Percentiles rank a stretch among this genome's conserved stretches.
Conservation (phyloP, 148 eudicot species). For the Selenicereus undatus region DNA sequence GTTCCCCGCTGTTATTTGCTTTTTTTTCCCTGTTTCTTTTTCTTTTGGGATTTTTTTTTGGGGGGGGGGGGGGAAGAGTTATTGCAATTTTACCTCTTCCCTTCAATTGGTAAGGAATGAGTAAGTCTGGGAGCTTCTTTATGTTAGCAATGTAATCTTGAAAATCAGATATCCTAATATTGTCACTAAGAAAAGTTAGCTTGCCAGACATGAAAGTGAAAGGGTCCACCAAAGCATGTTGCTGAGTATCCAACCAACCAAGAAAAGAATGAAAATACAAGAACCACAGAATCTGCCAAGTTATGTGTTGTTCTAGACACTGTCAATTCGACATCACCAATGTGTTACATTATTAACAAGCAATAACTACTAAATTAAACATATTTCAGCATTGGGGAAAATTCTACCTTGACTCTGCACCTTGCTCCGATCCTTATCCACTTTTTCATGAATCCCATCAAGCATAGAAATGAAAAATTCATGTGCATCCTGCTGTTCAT, state of each 20-base stretch:
- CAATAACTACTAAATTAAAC: background rate
- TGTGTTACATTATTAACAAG: background rate
- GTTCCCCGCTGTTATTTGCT: background rate
- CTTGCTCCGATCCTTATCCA: conserved; percentile 59
- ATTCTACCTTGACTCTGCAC: conserved; percentile 56
- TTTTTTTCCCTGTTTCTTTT: background rate
- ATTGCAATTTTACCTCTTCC: background rate
- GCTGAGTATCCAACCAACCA: conserved; percentile 8
- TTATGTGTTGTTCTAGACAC: background rate
- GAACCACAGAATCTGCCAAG: conserved; percentile 6
- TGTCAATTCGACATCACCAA: background rate
- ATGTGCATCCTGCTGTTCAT: conserved; percentile 90
- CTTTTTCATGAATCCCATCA: conserved; percentile 77
- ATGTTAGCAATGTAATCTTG: background rate
- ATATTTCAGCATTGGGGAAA: background rate
- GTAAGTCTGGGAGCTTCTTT: background rate
- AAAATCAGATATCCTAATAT: background rate
- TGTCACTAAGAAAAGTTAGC: background rate
- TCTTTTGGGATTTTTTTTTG: background rate
- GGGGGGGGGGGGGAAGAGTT: background rate
- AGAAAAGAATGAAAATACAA: conserved; percentile 10
- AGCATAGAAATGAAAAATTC: conserved; percentile 81
- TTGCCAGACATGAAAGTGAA: background rate
- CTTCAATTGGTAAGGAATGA: background rate
- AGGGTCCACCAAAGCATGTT: conserved; percentile 2